A percentile compares a stretch with the other conserved stretches of the same genome.
phyloP scores from a whole-genome alignment of 2,329 filamentous ascomycete genomes.

The Colletotrichum salicis region DNA sequence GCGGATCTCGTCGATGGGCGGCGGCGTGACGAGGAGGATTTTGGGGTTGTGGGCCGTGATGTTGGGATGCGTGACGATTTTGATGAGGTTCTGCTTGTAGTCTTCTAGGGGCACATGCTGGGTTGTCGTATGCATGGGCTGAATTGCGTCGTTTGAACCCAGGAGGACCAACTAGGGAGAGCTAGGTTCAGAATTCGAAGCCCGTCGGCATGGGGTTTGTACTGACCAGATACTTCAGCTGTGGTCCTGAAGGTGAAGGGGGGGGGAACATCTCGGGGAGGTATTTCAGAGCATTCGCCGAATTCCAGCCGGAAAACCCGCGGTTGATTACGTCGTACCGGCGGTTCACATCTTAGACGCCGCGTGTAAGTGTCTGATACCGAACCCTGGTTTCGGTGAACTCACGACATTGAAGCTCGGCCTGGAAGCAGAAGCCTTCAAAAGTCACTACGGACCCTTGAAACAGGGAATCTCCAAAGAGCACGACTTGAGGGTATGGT shows the following conservation, averaged over 20 bases:
- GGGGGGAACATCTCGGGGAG: conserved; percentile 77
- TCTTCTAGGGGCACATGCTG: conserved; percentile 83
- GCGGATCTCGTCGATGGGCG: conserved; percentile 83
- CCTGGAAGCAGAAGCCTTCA: conserved; percentile 79
- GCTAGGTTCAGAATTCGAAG: neutral
- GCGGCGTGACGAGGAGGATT: conserved; percentile 83
- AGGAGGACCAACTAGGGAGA: conserved; percentile 70
- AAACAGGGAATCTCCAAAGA: conserved; percentile 92
- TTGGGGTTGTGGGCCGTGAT: conserved; percentile 76
- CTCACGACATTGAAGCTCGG: conserved; percentile 76
- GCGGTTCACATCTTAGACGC: conserved; percentile 73
- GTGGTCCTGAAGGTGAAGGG: conserved; percentile 65
- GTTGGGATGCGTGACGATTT: conserved; percentile 77
- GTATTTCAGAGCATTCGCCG: conserved; percentile 75
- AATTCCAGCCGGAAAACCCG: conserved; percentile 88
- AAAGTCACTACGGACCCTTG: conserved; percentile 71
- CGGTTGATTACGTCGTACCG: conserved; percentile 88
- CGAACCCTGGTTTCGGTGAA: conserved; percentile 54
- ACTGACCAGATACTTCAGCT: conserved; percentile 74
- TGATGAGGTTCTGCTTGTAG: conserved; percentile 78
- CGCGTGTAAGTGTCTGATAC: conserved; percentile 39
- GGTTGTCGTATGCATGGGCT: conserved; percentile 68
- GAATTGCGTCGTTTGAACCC: conserved; percentile 88
- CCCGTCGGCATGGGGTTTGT: neutral
- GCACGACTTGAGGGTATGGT: conserved; percentile 76